Conservation (phyloP, 2,329 filamentous ascomycete genomes). For the Tricladium varicosporioides region DNA sequence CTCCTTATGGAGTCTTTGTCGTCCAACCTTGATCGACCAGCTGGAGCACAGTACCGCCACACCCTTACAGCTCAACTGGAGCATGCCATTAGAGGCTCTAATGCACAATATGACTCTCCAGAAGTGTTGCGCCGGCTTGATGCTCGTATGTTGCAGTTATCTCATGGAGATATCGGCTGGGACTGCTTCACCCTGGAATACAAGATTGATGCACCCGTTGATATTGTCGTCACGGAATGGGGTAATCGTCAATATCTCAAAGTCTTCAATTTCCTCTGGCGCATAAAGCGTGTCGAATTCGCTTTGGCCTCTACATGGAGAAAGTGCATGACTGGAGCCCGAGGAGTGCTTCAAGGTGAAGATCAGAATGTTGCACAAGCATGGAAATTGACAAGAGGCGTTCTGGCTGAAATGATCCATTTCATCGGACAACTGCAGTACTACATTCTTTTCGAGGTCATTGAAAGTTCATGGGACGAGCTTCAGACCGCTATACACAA, state of each 20-base stretch:
- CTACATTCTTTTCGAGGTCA: slow-evolving; percentile 98
- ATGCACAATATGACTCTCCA: slow-evolving; percentile 90
- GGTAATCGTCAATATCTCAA: slow-evolving; percentile 96
- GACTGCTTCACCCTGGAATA: slow-evolving; percentile 99
- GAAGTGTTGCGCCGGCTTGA: slow-evolving; percentile 91
- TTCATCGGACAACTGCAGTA: slow-evolving; percentile 97
- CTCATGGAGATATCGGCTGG: slow-evolving; percentile 96
- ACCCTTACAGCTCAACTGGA: slow-evolving; percentile 97
- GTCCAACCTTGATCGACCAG: slow-evolving; percentile 87
- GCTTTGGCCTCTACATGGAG: slow-evolving; percentile 89
- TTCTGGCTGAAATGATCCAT: slow-evolving; percentile 96
- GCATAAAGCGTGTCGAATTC: slow-evolving; percentile 96
- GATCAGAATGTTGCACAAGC: slow-evolving; percentile 68
- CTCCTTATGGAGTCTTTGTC: slow-evolving; percentile 95
- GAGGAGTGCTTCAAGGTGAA: slow-evolving; percentile 82
- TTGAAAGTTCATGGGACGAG: slow-evolving; percentile 92
- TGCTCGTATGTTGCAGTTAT: slow-evolving; percentile 96
- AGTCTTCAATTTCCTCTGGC: slow-evolving; percentile 98
- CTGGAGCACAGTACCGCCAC: slow-evolving; percentile 95
- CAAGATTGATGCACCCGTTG: slow-evolving; percentile 93
- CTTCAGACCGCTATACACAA: slow-evolving; percentile 79
- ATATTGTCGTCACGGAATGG: slow-evolving; percentile 96
- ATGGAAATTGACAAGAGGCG: slow-evolving; percentile 88
- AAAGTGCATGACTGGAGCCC: slow-evolving; percentile 89
- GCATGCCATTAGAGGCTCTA: slow-evolving; percentile 94